Evolutionary conservation across 2,329 filamentous ascomycete genomes (phyloP).

Genomic region (Massarina eburnea): DNA sequence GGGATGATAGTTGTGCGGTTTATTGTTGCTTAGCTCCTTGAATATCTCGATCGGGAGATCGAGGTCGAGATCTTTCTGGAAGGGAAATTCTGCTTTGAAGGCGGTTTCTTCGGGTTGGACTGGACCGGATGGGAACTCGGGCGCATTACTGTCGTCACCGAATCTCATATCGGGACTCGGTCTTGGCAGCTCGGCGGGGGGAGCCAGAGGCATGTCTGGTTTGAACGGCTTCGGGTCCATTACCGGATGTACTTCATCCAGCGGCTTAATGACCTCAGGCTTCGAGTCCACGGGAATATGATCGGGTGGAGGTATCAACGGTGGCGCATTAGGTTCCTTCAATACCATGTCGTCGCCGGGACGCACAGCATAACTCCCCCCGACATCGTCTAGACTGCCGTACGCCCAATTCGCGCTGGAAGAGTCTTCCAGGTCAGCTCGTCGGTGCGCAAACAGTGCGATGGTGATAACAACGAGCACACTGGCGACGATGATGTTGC

Average conservation of each 20-base stretch:
- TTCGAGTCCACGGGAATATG: too few species aligned
- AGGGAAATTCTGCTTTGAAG: slow-evolving; percentile 24
- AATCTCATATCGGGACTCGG: background rate
- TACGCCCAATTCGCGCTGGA: background rate
- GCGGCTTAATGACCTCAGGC: background rate
- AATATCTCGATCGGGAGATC: slow-evolving; percentile 21
- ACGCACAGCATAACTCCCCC: too few species aligned
- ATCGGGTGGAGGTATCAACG: too few species aligned
- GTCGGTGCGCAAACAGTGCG: background rate
- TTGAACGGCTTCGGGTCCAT: background rate
- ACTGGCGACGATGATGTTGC: background rate
- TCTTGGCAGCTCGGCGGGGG: background rate
- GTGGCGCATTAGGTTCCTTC: too few species aligned
- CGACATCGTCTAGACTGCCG: background rate
- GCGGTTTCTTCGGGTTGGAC: background rate
- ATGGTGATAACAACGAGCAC: background rate
- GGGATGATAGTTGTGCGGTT: slow-evolving; percentile 29
- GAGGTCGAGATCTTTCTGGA: slow-evolving; percentile 31
- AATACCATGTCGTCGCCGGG: too few species aligned
- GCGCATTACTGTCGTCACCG: background rate
- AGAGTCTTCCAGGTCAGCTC: background rate
- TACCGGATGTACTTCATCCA: background rate
- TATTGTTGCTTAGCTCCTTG: slow-evolving; percentile 12
- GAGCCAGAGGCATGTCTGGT: background rate
- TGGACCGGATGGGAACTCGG: background rate